These are phyloP conservation scores for Syncephalis plumigaleata DNA, from an alignment of 371 early-diverging fungal genomes.

Conservation along the genomic window DNA sequence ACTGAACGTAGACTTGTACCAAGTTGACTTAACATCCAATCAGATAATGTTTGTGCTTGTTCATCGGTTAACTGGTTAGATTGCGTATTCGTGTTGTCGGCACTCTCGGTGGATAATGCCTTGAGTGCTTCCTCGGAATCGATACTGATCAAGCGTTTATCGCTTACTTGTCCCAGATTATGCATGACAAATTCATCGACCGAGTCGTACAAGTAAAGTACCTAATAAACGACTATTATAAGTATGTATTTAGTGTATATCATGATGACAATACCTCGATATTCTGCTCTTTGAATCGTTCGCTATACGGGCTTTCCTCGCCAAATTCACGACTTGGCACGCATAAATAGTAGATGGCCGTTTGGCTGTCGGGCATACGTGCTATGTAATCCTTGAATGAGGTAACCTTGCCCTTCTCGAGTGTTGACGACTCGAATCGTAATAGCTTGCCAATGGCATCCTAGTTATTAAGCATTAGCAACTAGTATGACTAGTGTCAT, in stretches of 20 bases:
- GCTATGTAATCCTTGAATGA: constrained; percentile 77
- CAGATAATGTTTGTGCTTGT: constrained; percentile 38
- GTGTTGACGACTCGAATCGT: constrained; percentile 62
- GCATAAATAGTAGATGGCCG: constrained; percentile 83
- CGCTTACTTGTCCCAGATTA: constrained; percentile 51
- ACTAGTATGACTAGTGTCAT: too few relatives aligned
- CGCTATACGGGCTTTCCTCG: constrained; percentile 74
- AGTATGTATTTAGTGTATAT: too few relatives aligned
- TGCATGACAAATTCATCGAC: constrained; percentile 86
- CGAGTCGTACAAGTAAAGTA: constrained; percentile 68
- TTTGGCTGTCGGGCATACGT: constrained; percentile 74
- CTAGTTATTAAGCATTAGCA: too few relatives aligned
- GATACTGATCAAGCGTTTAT: constrained; percentile 47
- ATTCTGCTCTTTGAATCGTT: constrained; percentile 56
- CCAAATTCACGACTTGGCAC: constrained; percentile 54
- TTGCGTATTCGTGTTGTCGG: constrained; percentile 1
- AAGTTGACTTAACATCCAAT: constrained; percentile 42
- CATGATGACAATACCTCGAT: too few relatives aligned
- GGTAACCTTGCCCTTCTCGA: constrained; percentile 37
- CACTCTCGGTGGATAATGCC: constrained; percentile 3
- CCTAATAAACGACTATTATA: constrained; percentile 15
- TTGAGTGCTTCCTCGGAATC: constrained; percentile 16
- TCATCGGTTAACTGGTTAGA: constrained; percentile 23
- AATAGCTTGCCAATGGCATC: constrained; percentile 64
- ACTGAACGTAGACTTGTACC: constrained; percentile 48